Evolutionary conservation across 2,329 filamentous ascomycete genomes (phyloP), one percentile per base, ranked within the genome.

Genomic region (Aspergillus sp.): DNA sequence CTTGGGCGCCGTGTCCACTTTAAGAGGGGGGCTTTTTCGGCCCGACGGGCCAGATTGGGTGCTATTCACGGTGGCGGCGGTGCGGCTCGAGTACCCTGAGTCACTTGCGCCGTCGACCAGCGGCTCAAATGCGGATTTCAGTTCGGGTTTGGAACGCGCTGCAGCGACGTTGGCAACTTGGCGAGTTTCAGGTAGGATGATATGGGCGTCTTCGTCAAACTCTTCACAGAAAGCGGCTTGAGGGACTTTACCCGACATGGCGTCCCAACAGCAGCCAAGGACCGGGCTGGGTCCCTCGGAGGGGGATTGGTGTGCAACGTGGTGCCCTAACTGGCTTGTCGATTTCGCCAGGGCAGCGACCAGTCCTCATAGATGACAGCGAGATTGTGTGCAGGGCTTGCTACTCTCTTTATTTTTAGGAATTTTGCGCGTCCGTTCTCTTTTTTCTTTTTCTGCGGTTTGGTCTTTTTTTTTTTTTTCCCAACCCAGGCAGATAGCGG

Each of bases 31-130:
- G 40, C 48, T 57, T 44, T 52, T 59, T 48, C 52, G 58, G 49
- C 51, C 61, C 48, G 53, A 58, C 60, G 62, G 62, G 43, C 55
- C 62, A 51, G 68, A 68, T 64, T 70, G 59, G 66, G 67, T 55
- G 47, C 57, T 66, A 60, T 68, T 67, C 56, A 66, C 60, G 40
- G 69, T 68, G 42, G 68, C 66, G 44, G 64, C 65, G 47, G 71
- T 73, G 49, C 68, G 66, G 61, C 72, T 76, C 42, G 71, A 75
- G 63, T 77, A 77, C 47, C 74, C 74, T 44, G 73, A 76, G 58
- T 79, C 74, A 58, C 69, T 74, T 45, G 67, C 66, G 49, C 63
- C 60, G 54, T 74, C 68, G 39, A 61, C 57, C 44, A 55, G 55
- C 36, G 48, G 45, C 40, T 51, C 53, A 30, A 38, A 36, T 32